Percentiles rank a stretch among this genome's conserved stretches.
These are phyloP conservation scores for Theileria annulata DNA, from an alignment of 169 alveolate species.

Conservation along the genomic window DNA sequence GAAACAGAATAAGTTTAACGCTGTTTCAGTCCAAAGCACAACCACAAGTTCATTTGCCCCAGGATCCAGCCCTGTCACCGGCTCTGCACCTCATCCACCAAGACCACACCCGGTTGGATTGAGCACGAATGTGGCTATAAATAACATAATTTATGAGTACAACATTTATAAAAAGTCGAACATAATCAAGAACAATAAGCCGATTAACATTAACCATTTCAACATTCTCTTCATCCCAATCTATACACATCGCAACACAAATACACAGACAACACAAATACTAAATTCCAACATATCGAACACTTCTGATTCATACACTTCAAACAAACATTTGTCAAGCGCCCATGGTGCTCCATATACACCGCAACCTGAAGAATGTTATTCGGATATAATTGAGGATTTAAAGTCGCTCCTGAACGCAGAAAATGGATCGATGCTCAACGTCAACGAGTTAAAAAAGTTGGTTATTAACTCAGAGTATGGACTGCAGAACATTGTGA, in stretches of 20 bases:
- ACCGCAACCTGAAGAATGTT: neutral
- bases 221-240: constrained; percentile 4
- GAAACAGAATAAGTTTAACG: neutral
- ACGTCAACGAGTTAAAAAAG: constrained; percentile 23
- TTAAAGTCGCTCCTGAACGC: neutral
- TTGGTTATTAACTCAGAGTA: constrained; percentile 26
- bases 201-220: neutral
- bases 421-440: neutral
- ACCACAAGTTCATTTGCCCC: neutral
- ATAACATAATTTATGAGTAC: neutral
- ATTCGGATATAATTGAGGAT: neutral
- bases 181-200: neutral
- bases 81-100: neutral
- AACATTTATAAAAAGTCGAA: neutral
- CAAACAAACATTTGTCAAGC: neutral
- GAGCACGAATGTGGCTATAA: neutral
- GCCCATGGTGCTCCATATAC: neutral
- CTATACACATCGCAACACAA: neutral
- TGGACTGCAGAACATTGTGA: constrained; percentile 18
- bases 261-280: neutral
- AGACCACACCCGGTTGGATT: neutral
- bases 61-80: neutral
- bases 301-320: neutral
- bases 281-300: neutral
- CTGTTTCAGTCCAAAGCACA: neutral